A percentile compares a stretch with the other conserved stretches of the same genome.
Evolutionary conservation across 768 basidiomycete species (phyloP).

Genomic region (Terana coerulea): DNA sequence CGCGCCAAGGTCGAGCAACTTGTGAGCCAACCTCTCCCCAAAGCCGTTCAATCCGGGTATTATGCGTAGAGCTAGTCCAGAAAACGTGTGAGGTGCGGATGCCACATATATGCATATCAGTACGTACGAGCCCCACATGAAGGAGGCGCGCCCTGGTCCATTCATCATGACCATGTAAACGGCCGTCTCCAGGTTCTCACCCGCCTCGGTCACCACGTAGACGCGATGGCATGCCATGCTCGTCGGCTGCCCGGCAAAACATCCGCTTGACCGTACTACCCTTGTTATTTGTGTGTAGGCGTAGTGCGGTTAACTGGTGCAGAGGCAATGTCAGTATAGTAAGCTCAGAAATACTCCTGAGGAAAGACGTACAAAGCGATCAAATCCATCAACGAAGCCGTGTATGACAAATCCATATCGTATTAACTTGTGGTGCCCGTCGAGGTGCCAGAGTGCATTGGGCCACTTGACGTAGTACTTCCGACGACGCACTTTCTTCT

Average conservation of each 20-base stretch:
- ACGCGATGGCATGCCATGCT: slow-evolving; percentile 21
- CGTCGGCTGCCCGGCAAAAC: slow-evolving; percentile 16
- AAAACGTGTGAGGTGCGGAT: neutral
- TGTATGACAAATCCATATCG: slow-evolving; percentile 16
- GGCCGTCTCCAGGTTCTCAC: slow-evolving; percentile 27
- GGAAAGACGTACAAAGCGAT: slow-evolving; percentile 27
- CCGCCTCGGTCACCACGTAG: slow-evolving; percentile 27
- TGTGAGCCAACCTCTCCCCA: slow-evolving; percentile 41
- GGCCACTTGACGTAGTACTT: slow-evolving; percentile 14
- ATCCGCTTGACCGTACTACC: slow-evolving; percentile 22
- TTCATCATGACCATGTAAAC: slow-evolving; percentile 24
- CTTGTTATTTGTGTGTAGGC: slow-evolving; percentile 24
- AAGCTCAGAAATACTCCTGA: too few relatives aligned
- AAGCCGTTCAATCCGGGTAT: slow-evolving; percentile 40
- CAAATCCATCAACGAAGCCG: slow-evolving; percentile 35
- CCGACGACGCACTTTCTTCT: slow-evolving; percentile 9
- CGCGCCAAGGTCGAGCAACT: slow-evolving; percentile 38
- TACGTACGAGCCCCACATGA: slow-evolving; percentile 27
- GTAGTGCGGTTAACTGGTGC: slow-evolving; percentile 19
- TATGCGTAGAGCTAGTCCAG: slow-evolving; percentile 32
- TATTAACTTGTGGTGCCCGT: slow-evolving; percentile 24
- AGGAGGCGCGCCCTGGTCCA: slow-evolving; percentile 22
- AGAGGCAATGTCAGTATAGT: too few relatives aligned
- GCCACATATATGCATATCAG: neutral
- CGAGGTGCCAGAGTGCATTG: slow-evolving; percentile 20